Percentiles rank a stretch among this genome's conserved stretches.
Conservation (phyloP, 1,139 yeast species). For the Wickerhamomyces sp. region DNA sequence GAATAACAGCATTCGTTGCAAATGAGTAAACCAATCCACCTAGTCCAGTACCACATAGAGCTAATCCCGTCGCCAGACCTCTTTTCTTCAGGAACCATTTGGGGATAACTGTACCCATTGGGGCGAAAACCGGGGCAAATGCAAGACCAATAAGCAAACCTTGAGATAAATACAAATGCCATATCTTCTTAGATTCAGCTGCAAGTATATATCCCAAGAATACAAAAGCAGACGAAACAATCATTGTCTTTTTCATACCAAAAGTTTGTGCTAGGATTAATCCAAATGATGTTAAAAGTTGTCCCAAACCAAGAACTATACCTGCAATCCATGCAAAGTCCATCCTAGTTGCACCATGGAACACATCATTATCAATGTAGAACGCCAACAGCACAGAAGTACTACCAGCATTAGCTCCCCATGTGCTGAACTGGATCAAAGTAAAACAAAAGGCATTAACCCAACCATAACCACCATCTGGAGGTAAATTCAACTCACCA, state of each 20-base stretch:
- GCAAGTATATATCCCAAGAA: constrained; percentile 56
- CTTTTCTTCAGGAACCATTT: constrained; percentile 55
- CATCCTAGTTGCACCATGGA: constrained; percentile 49
- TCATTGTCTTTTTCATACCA: constrained; percentile 34
- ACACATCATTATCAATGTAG: constrained; percentile 41
- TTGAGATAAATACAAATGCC: constrained; percentile 64
- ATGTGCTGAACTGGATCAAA: constrained; percentile 50
- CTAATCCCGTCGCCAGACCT: constrained; percentile 50
- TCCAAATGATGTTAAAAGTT: constrained; percentile 48
- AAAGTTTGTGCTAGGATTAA: constrained; percentile 30
- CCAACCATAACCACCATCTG: constrained; percentile 75
- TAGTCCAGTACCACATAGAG: constrained; percentile 52
- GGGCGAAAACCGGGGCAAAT: constrained; percentile 52
- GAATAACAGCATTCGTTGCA: constrained; percentile 31
- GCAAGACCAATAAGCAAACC: constrained; percentile 61
- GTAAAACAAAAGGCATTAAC: constrained; percentile 52
- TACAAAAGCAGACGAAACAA: constrained; percentile 44
- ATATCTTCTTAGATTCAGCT: constrained; percentile 49
- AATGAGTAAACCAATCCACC: constrained; percentile 45
- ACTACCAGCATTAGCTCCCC: constrained; percentile 71
- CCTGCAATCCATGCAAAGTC: constrained; percentile 71
- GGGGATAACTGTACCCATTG: constrained; percentile 49
- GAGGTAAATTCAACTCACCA: constrained; percentile 25
- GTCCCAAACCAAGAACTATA: constrained; percentile 51
- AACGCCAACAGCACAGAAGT: constrained; percentile 58